A percentile compares a stretch with the other conserved stretches of the same genome.
Evolutionary conservation across 129 eudicot genomes (phyloP).

Genomic region (Chrysanthemum lavandulifolium): DNA sequence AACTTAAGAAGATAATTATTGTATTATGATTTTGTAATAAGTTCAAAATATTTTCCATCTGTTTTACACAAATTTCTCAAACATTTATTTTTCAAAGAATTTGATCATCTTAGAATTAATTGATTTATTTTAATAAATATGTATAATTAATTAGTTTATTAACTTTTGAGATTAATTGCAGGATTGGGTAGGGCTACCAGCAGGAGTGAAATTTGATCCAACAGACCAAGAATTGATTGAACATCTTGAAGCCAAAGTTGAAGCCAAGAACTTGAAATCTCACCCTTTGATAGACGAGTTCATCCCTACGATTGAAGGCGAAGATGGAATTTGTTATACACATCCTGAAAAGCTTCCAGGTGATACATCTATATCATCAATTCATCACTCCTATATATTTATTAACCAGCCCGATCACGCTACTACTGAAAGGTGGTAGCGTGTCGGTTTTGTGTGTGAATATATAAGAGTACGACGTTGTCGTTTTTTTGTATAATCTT

Average conservation of each 20-base stretch:
- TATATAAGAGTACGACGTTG: background rate
- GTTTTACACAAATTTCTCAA: background rate
- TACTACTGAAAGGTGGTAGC: background rate
- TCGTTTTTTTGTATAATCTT: constrained; percentile 6
- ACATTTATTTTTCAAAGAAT: background rate
- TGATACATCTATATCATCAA: constrained; percentile 6
- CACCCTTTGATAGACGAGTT: constrained; percentile 97
- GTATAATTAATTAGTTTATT: background rate
- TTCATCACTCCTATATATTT: background rate
- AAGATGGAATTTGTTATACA: constrained; percentile 99
- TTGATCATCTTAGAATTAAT: background rate
- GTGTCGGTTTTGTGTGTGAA: constrained; percentile 3
- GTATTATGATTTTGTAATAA: background rate
- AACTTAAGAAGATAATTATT: too few relatives aligned
- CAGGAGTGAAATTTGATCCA: constrained; percentile 99
- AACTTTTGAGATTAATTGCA: constrained; percentile 33
- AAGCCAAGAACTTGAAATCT: constrained; percentile 70
- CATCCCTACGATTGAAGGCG: constrained; percentile 99
- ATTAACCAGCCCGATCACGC: background rate
- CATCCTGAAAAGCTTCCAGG: constrained; percentile 99
- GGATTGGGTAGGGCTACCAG: constrained; percentile 99
- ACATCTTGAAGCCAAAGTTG: constrained; percentile 98
- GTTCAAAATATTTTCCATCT: too few relatives aligned
- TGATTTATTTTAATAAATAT: background rate
- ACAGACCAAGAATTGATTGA: constrained; percentile 97